Conservation (phyloP, 129 eudicot species). For the Artemisia annua region DNA sequence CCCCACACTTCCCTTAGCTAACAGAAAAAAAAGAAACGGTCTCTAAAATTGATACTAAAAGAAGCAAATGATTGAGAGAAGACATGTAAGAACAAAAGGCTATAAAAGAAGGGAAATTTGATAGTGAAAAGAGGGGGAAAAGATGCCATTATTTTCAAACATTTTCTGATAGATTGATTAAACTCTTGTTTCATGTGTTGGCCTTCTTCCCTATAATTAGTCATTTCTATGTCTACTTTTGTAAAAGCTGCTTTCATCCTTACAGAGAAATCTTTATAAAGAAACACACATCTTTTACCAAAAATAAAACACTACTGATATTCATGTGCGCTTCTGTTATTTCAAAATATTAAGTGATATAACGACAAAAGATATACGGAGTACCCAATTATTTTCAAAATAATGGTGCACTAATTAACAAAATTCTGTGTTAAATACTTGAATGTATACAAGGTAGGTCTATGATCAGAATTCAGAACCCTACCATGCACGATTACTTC, state of each 20-base stretch:
- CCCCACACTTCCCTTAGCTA: too few species aligned
- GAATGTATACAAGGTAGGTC: constrained; percentile 18
- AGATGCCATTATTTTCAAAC: constrained; percentile 28
- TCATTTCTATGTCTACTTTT: constrained; percentile 26
- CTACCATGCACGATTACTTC: constrained; percentile 29
- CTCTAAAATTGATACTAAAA: too few species aligned
- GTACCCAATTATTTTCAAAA: too few species aligned
- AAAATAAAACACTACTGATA: not conserved
- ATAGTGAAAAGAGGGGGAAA: constrained; percentile 29
- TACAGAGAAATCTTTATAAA: not conserved
- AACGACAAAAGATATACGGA: too few species aligned
- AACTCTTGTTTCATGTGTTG: constrained; percentile 34
- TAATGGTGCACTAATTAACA: not conserved
- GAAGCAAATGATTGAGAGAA: not conserved
- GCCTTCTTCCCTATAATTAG: constrained; percentile 27
- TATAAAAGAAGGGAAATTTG: constrained; percentile 5
- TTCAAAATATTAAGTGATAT: too few species aligned
- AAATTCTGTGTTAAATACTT: not conserved
- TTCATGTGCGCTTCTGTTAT: too few species aligned
- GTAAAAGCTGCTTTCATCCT: constrained; percentile 29
- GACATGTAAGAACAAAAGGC: constrained; percentile 3
- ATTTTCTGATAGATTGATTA: constrained; percentile 13
- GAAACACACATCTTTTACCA: not conserved
- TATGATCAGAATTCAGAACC: constrained; percentile 23
- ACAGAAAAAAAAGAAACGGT: too few species aligned